A percentile compares a stretch with the other conserved stretches of the same genome.
These are phyloP conservation scores for Arabis alpina DNA, from an alignment of 345 rosid genomes.

Conservation along the genomic window DNA sequence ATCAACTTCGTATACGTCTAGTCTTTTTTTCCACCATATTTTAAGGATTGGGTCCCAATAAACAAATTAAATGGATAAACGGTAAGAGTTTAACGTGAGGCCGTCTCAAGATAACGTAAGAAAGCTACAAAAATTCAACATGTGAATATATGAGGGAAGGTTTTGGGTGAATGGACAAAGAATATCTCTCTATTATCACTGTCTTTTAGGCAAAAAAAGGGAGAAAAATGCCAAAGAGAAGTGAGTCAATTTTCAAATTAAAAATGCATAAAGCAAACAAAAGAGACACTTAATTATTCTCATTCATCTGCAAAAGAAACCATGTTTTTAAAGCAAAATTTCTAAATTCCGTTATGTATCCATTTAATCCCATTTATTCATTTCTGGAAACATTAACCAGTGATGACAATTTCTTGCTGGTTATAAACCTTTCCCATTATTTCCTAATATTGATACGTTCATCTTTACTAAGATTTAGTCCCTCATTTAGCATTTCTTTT, in stretches of 20 bases:
- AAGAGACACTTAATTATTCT: conserved; percentile 42
- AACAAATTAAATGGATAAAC: conserved; percentile 23
- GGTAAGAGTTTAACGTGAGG: conserved; percentile 41
- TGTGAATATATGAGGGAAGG: conserved; percentile 40
- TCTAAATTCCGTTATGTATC: conserved; percentile 36
- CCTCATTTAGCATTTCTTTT: conserved; percentile 45
- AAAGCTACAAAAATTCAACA: conserved; percentile 41
- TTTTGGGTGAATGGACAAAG: conserved; percentile 43
- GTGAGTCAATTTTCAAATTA: conserved; percentile 31
- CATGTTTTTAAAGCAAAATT: conserved; percentile 38
- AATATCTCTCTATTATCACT: conserved; percentile 40
- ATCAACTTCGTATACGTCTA: neutral
- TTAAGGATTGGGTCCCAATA: conserved; percentile 24
- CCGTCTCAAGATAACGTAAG: conserved; percentile 41
- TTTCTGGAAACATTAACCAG: conserved; percentile 37
- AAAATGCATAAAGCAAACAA: conserved; percentile 41
- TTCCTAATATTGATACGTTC: conserved; percentile 38
- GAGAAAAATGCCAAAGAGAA: conserved; percentile 40
- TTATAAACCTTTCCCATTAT: conserved; percentile 41
- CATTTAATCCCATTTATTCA: conserved; percentile 33
- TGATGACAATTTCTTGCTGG: conserved; percentile 46
- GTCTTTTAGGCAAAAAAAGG: conserved; percentile 24
- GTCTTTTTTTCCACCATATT: conserved; percentile 2
- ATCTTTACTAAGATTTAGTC: conserved; percentile 41
- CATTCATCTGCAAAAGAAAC: conserved; percentile 48